Conservation (phyloP, 495 filamentous ascomycete genomes). For the Emericellopsis terricola region DNA sequence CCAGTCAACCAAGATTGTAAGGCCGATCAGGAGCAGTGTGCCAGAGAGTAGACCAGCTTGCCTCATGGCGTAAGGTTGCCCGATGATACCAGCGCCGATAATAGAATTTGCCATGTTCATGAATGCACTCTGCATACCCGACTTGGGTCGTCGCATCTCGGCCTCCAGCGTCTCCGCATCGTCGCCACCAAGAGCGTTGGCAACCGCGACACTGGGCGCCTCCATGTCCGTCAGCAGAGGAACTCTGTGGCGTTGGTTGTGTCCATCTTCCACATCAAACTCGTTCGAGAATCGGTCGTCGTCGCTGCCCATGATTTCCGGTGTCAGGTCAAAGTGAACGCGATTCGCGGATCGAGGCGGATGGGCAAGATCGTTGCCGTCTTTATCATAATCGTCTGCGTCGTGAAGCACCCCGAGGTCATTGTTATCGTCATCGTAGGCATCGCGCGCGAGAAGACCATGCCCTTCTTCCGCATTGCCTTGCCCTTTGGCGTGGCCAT, state of each 20-base stretch:
- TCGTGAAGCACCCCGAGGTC: slow-evolving; percentile 1
- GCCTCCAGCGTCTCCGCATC: slow-evolving; percentile 21
- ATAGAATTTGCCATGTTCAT: slow-evolving; percentile 99
- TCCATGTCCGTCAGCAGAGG: slow-evolving; percentile 76
- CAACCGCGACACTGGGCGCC: slow-evolving; percentile 74
- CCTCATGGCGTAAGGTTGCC: slow-evolving; percentile 84
- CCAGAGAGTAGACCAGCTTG: slow-evolving; percentile 78
- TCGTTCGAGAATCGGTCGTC: slow-evolving; percentile 17
- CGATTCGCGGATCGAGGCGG: slow-evolving; percentile 67
- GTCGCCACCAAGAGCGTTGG: slow-evolving; percentile 24
- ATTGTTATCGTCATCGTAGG: slow-evolving; percentile 1
- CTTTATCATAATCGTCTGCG: slow-evolving; percentile 11
- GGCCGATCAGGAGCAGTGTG: slow-evolving; percentile 50
- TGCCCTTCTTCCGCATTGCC: slow-evolving; percentile 20
- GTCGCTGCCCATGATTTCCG: slow-evolving; percentile 19
- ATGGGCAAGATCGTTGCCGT: slow-evolving; percentile 23
- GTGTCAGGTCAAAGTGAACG: slow-evolving; percentile 70
- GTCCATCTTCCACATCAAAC: slow-evolving; percentile 17
- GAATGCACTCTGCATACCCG: slow-evolving; percentile 37
- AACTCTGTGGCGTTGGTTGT: slow-evolving; percentile 19
- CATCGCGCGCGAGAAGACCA: slow-evolving; percentile 21
- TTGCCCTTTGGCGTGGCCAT: slow-evolving; percentile 16
- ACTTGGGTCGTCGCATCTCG: slow-evolving; percentile 28
- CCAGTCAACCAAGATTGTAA: slow-evolving; percentile 87
- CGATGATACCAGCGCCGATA: slow-evolving; percentile 95